A percentile compares a stretch with the other conserved stretches of the same genome.
Evolutionary conservation across 2,329 filamentous ascomycete genomes (phyloP).

Genomic region (Paecilomyces niveus): DNA sequence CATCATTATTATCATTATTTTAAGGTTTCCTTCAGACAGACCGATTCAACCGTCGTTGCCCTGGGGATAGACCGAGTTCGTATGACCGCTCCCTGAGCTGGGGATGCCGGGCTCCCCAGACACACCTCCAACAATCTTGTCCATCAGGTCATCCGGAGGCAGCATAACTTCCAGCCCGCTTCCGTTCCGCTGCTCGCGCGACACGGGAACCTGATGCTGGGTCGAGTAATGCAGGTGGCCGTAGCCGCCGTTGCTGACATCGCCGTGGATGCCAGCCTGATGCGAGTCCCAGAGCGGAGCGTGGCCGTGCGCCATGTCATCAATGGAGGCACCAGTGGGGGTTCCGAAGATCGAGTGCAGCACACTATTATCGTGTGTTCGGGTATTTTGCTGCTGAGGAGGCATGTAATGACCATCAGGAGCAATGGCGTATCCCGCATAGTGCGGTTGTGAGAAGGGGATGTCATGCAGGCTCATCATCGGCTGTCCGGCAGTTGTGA

Average conservation of each 20-base stretch:
- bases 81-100: constrained; percentile 26
- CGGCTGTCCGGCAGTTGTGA: constrained; percentile 19
- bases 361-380: constrained; percentile 24
- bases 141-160: constrained; percentile 29
- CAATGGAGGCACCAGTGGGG: constrained; percentile 21
- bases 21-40: constrained; percentile 14
- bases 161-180: constrained; percentile 26
- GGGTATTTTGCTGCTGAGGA: constrained; percentile 20
- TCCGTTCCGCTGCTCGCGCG: constrained; percentile 25
- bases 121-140: constrained; percentile 30
- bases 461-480: constrained; percentile 31
- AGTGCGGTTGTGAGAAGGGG: constrained; percentile 22
- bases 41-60: constrained; percentile 23
- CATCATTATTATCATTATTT: constrained; percentile 7
- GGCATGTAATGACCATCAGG: constrained; percentile 28
- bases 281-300: constrained; percentile 24
- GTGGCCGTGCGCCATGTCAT: constrained; percentile 25
- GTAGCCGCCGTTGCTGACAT: constrained; percentile 24
- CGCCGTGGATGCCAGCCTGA: constrained; percentile 20
- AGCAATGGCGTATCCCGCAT: constrained; percentile 22
- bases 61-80: constrained; percentile 21
- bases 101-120: constrained; percentile 25
- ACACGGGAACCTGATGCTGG: constrained; percentile 20
- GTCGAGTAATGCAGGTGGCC: constrained; percentile 24
- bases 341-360: constrained; percentile 26